Evolutionary conservation across 2,329 filamentous ascomycete genomes (phyloP).

Genomic region (Xylariaceae sp.): DNA sequence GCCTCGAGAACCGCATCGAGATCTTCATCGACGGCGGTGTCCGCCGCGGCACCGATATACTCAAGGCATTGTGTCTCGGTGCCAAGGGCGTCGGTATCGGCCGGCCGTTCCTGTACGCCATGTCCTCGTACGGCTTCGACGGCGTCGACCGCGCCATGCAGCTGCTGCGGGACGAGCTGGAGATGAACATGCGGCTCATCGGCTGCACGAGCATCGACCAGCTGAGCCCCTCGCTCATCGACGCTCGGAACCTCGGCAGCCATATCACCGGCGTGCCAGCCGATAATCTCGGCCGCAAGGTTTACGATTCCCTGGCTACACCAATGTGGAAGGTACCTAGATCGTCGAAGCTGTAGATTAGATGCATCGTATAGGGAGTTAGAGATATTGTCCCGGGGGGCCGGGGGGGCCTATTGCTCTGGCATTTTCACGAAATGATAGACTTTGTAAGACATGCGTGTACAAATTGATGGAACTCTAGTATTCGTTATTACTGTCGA

Average conservation of each 20-base stretch:
- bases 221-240: conserved; percentile 73
- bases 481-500: too few species aligned
- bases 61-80: conserved; percentile 90
- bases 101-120: conserved; percentile 89
- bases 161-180: conserved; percentile 90
- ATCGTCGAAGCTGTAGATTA: conserved; percentile 44
- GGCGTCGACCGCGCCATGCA: conserved; percentile 93
- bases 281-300: conserved; percentile 43
- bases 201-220: conserved; percentile 71
- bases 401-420: too few species aligned
- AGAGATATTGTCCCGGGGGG: neutral
- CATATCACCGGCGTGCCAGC: conserved; percentile 45
- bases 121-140: conserved; percentile 81
- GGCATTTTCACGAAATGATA: too few species aligned
- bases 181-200: conserved; percentile 97
- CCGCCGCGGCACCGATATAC: conserved; percentile 83
- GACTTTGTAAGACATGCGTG: too few species aligned
- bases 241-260: conserved; percentile 61
- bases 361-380: too few species aligned
- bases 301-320: conserved; percentile 50
- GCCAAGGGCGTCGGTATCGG: conserved; percentile 92
- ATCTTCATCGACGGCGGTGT: conserved; percentile 89
- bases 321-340: conserved; percentile 45
- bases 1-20: conserved; percentile 72
- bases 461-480: too few species aligned